Percentiles rank a stretch among this genome's conserved stretches.
These are phyloP conservation scores for Bruguiera parviflora DNA, from an alignment of 345 rosid species.

Conservation along the genomic window DNA sequence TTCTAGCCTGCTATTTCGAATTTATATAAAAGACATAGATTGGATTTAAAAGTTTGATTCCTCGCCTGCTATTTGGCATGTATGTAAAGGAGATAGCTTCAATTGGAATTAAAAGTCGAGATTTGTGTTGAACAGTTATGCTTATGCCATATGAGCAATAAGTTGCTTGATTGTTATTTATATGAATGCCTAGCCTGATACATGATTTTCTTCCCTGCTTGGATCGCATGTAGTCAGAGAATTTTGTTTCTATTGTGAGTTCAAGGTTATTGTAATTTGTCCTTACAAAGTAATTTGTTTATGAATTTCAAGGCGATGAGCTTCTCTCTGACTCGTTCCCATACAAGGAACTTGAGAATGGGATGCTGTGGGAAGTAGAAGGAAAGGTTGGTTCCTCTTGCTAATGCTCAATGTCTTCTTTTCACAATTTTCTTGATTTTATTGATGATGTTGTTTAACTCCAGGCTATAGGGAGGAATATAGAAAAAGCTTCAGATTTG, in stretches of 20 bases:
- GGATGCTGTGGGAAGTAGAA: slow-evolving; percentile 18
- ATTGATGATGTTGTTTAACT: neutral
- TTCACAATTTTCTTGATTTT: neutral
- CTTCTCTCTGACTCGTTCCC: slow-evolving; percentile 20
- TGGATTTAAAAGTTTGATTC: too few species aligned
- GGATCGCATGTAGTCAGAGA: neutral
- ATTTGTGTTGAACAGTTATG: too few species aligned
- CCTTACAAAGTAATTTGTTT: neutral
- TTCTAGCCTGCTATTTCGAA: too few species aligned
- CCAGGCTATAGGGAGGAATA: too few species aligned
- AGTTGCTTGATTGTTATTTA: too few species aligned
- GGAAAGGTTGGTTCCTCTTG: slow-evolving; percentile 5
- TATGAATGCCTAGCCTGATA: neutral
- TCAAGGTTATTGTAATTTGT: neutral
- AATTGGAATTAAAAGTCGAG: too few species aligned
- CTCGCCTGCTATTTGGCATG: too few species aligned
- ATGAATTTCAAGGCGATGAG: slow-evolving; percentile 14
- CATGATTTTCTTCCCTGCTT: neutral
- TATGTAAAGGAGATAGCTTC: too few species aligned
- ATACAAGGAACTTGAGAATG: slow-evolving; percentile 18
- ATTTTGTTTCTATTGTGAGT: neutral
- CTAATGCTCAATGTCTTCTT: too few species aligned
- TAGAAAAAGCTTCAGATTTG: too few species aligned
- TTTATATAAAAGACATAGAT: too few species aligned
- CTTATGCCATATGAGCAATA: too few species aligned